Evolutionary conservation across 257 asterid species (phyloP), one percentile per base, ranked within the genome.

Genomic region (Salvia miltiorrhiza): DNA sequence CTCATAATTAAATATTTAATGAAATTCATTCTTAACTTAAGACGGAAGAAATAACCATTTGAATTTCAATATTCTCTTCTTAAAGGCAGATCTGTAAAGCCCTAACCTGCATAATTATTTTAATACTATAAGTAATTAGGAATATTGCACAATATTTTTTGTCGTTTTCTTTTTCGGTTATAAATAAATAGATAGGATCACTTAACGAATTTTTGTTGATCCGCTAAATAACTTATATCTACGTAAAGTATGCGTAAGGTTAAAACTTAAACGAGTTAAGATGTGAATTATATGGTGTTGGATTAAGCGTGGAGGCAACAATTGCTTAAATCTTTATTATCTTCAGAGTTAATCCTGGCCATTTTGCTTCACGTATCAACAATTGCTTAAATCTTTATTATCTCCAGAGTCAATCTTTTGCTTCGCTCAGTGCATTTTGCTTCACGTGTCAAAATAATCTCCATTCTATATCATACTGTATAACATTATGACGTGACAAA

Each of bases 351-450:
- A n/a, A n/a, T n/a, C n/a, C n/a, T n/a, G n/a, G n/a, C n/a, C n/a
- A n/a, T n/a, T n/a, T n/a, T n/a, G n/a, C n/a, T n/a, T n/a, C n/a
- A n/a, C n/a, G n/a, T n/a, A 2, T 16, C 30, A 19, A 67, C 50
- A 67, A 53, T 67, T 67, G 73, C 73, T 53, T 67, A n/a, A 67
- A 54, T 64, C 43, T 32, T 37, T 2, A 16, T 19, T 12, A 5
- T 65, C 59, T 44, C 37, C 11, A 48, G 30, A 26, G 30, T 3
- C 3, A 26, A 26, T 26, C 32, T 26, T 47, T 11, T 8, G 20
- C 30, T 26, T 26, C 30, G 30, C 3, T 12, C 4, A 3, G 5
- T 63, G 40, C 44, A 39, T 62, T 65, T 30, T 28, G 33, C 20
- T 47, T 63, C 41, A 12, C 39, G 60, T 54, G 19, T 45, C 30